These are phyloP conservation scores for Hymenoscyphus albidus DNA, from an alignment of 2,329 filamentous ascomycete genomes.

Conservation along the genomic window DNA sequence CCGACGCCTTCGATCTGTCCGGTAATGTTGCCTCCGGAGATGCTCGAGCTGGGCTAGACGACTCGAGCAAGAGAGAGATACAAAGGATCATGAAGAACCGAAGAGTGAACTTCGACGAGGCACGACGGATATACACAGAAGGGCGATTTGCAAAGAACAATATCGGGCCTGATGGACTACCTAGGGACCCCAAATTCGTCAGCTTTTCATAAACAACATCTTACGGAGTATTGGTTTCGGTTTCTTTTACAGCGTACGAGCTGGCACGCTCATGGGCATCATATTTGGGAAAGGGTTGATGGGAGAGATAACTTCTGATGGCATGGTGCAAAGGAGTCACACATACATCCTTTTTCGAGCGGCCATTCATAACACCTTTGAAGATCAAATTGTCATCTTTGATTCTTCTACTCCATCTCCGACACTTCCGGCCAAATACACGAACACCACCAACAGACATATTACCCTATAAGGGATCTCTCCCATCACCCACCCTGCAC, in stretches of 20 bases:
- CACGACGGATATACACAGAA: conserved; percentile 80
- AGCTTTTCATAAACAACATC: conserved; percentile 56
- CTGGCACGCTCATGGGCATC: background rate
- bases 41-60: conserved; percentile 74
- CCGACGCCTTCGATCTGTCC: conserved; percentile 75
- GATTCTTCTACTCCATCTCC: background rate
- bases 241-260: conserved; percentile 1
- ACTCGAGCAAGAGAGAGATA: conserved; percentile 74
- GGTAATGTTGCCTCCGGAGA: conserved; percentile 80
- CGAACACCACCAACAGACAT: background rate
- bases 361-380: background rate
- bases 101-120: conserved; percentile 84
- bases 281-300: background rate
- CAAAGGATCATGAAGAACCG: conserved; percentile 86
- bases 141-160: conserved; percentile 80
- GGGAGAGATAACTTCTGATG: background rate
- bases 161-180: conserved; percentile 82
- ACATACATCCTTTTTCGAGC: background rate
- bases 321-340: background rate
- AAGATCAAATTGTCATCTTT: background rate
- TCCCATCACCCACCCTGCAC: background rate
- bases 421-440: background rate
- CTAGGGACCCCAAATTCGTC: conserved; percentile 91
- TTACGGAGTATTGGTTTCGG: background rate
- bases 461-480: background rate